Percentiles rank a stretch among this genome's conserved stretches.
phyloP scores from a whole-genome alignment of 2,329 filamentous ascomycete genomes.

The Aspergillus pseudonomiae region DNA sequence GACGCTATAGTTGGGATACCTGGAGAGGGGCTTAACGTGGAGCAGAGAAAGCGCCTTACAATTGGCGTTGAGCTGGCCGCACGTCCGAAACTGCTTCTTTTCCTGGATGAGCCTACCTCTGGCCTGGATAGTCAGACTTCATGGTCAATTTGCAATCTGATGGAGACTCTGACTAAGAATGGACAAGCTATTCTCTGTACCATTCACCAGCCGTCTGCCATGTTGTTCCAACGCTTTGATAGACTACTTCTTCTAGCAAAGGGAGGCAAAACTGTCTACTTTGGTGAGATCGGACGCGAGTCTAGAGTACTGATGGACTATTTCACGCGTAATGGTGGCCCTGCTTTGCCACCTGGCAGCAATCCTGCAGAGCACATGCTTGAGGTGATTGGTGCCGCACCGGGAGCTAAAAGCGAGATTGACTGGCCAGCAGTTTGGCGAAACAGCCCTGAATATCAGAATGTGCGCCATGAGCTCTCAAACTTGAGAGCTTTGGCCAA shows the following conservation, averaged over 20 bases:
- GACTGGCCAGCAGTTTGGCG: constrained; percentile 59
- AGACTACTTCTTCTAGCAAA: constrained; percentile 62
- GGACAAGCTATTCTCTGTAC: constrained; percentile 90
- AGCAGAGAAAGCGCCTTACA: constrained; percentile 72
- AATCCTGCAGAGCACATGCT: constrained; percentile 76
- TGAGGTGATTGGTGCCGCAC: constrained; percentile 55
- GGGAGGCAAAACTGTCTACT: constrained; percentile 67
- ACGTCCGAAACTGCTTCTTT: constrained; percentile 83
- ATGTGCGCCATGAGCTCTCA: constrained; percentile 50
- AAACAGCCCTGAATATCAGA: constrained; percentile 55
- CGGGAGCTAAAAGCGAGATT: constrained; percentile 59
- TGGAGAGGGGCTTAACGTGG: constrained; percentile 69
- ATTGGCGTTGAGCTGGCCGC: constrained; percentile 93
- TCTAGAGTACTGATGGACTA: constrained; percentile 59
- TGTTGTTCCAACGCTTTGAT: constrained; percentile 83
- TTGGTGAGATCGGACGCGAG: constrained; percentile 63
- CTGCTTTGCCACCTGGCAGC: constrained; percentile 58
- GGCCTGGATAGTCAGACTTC: constrained; percentile 88
- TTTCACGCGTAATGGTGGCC: constrained; percentile 62
- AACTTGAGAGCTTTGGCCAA: constrained; percentile 45
- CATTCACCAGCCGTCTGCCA: constrained; percentile 88
- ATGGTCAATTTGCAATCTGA: constrained; percentile 80
- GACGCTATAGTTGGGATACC: constrained; percentile 85
- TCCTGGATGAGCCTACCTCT: constrained; percentile 88
- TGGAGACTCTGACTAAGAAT: constrained; percentile 82